These are phyloP conservation scores for Ceratobasidium papillatum DNA, from an alignment of 1,284 basidiomycete genomes.

Conservation along the genomic window DNA sequence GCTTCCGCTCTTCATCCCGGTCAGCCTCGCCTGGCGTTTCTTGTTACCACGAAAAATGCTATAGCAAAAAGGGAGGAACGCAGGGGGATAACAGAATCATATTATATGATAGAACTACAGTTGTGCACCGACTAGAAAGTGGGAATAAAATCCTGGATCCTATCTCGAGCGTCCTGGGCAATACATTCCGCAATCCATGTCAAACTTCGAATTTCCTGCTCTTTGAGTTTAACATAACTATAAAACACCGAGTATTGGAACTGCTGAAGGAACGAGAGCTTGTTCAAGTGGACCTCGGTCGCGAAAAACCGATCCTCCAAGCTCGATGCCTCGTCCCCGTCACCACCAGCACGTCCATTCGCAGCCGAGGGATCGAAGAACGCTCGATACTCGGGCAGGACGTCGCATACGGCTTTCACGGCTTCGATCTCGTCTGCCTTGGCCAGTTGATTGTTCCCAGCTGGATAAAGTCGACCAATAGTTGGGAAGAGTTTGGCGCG, in stretches of 20 bases:
- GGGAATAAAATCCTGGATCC: constrained; percentile 92
- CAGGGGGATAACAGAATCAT: not conserved
- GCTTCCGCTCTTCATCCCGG: too few relatives aligned
- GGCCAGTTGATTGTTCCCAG: constrained; percentile 93
- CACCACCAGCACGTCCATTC: constrained; percentile 52
- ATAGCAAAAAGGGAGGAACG: too few relatives aligned
- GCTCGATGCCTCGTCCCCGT: constrained; percentile 67
- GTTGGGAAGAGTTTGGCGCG: constrained; percentile 95
- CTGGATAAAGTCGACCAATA: constrained; percentile 93
- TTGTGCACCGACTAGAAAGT: constrained; percentile 66
- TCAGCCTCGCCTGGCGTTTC: too few relatives aligned
- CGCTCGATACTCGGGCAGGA: constrained; percentile 85
- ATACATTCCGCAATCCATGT: constrained; percentile 99
- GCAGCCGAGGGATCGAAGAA: constrained; percentile 76
- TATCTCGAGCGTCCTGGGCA: constrained; percentile 90
- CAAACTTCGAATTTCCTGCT: constrained; percentile 97
- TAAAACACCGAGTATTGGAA: constrained; percentile 95
- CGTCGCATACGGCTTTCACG: constrained; percentile 88
- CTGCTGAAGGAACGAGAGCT: constrained; percentile 92
- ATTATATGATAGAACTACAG: not conserved
- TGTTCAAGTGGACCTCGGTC: constrained; percentile 93
- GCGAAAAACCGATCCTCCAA: constrained; percentile 97
- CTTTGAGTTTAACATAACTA: constrained; percentile 95
- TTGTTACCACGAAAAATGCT: too few relatives aligned
- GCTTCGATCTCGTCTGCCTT: constrained; percentile 96